phyloP scores from a whole-genome alignment of 225 moss, liverwort and hornwort genomes.

The Physcomitrellopsis africana region DNA sequence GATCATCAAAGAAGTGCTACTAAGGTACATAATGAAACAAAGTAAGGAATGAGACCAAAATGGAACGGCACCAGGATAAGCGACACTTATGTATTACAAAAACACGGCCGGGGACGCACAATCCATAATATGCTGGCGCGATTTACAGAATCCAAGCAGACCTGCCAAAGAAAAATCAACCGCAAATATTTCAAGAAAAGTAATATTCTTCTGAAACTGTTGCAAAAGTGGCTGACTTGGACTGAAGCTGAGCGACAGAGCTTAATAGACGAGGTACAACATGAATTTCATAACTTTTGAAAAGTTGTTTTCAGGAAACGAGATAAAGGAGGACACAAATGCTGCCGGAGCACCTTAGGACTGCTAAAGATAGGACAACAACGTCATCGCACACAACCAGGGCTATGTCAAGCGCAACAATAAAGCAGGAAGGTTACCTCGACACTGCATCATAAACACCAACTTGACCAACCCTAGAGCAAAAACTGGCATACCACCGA shows the following conservation, averaged over 20 bases:
- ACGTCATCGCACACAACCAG: slow-evolving; percentile 3
- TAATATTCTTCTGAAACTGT: neutral
- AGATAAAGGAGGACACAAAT: slow-evolving; percentile 1
- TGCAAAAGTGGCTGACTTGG: neutral
- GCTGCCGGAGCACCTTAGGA: neutral
- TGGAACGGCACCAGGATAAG: slow-evolving; percentile 11
- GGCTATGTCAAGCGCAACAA: neutral
- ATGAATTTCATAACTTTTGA: neutral
- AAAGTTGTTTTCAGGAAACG: neutral
- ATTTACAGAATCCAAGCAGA: slow-evolving; percentile 12
- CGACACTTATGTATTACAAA: slow-evolving; percentile 6
- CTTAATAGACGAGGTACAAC: neutral
- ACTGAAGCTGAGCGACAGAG: neutral
- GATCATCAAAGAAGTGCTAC: neutral
- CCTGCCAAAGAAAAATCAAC: slow-evolving; percentile 18
- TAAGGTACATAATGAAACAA: neutral
- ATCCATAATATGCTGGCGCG: slow-evolving; percentile 2
- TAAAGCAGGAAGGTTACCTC: slow-evolving; percentile 4
- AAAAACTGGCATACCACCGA: slow-evolving; percentile 1
- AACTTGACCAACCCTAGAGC: slow-evolving; percentile 10
- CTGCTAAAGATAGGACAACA: neutral
- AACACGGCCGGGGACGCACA: neutral
- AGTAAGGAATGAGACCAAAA: neutral
- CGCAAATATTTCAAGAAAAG: slow-evolving; percentile 13
- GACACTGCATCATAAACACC: neutral